Percentiles rank a stretch among this genome's conserved stretches.
Conservation (phyloP, 768 basidiomycete genomes). For the Suillus occidentalis region DNA sequence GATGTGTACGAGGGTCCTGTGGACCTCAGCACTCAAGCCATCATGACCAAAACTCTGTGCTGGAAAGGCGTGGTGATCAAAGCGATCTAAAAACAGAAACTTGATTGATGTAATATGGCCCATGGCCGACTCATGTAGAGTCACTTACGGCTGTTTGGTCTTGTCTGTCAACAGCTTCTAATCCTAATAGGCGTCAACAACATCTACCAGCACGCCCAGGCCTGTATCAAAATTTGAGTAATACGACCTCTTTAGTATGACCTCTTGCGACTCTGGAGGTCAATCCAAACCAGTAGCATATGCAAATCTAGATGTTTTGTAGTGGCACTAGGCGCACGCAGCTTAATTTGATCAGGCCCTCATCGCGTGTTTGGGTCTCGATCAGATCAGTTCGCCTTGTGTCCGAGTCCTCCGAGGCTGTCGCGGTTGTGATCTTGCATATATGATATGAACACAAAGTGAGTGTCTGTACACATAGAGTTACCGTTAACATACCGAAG, state of each 20-base stretch:
- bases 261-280: too few species aligned
- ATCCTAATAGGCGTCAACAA: slow-evolving; percentile 1
- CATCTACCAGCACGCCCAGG: neutral
- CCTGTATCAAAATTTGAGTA: too few species aligned
- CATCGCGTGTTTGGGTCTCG: too few species aligned
- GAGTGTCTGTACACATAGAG: too few species aligned
- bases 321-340: neutral
- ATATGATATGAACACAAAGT: too few species aligned
- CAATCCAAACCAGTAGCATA: neutral
- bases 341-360: too few species aligned
- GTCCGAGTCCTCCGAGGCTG: too few species aligned
- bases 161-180: neutral
- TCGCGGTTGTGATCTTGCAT: neutral
- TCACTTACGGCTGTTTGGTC: neutral
- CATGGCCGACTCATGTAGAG: neutral
- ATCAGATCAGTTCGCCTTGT: too few species aligned
- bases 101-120: neutral
- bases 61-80: slow-evolving; percentile 7
- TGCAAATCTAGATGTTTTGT: neutral
- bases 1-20: slow-evolving; percentile 61
- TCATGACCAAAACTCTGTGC: slow-evolving; percentile 44
- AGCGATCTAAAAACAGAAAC: neutral
- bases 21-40: slow-evolving; percentile 77
- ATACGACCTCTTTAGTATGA: neutral
- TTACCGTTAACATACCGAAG: too few species aligned